Conservation (phyloP, 202 grass and related monocot genomes). For the Setaria italica region DNA sequence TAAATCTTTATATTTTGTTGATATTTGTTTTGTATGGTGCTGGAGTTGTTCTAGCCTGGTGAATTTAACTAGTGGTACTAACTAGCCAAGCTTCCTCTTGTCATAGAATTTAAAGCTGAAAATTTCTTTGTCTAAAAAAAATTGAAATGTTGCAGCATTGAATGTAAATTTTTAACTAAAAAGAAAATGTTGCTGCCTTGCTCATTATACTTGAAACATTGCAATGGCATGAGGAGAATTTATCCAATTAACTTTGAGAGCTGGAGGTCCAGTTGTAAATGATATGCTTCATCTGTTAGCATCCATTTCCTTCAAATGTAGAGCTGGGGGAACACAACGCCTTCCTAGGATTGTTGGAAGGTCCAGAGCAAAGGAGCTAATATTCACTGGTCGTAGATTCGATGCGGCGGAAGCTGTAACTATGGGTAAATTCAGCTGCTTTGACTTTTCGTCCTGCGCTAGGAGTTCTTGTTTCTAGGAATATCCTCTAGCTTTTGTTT, state of each 20-base stretch:
- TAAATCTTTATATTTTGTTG: constrained; percentile 7
- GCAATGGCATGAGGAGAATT: background rate
- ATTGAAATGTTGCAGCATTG: constrained; percentile 3
- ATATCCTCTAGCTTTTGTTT: background rate
- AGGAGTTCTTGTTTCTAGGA: background rate
- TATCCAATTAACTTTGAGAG: background rate
- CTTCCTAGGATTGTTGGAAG: constrained; percentile 92
- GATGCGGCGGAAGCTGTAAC: constrained; percentile 75
- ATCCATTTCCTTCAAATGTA: constrained; percentile 44
- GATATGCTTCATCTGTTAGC: constrained; percentile 36
- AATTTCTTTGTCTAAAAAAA: background rate
- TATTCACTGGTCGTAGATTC: constrained; percentile 87
- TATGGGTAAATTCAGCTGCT: constrained; percentile 48
- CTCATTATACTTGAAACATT: constrained; percentile 2
- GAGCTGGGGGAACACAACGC: constrained; percentile 87
- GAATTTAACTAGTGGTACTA: background rate
- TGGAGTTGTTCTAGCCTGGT: background rate
- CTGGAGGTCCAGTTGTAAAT: constrained; percentile 1
- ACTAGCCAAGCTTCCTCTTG: background rate
- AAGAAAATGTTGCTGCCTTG: background rate
- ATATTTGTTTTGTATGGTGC: background rate
- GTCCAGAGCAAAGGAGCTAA: constrained; percentile 83
- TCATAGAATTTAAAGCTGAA: background rate
- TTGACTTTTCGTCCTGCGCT: constrained; percentile 13
- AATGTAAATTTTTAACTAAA: background rate